Conservation (phyloP, 176 grass and related monocot species). For the Bolboschoenus planiculmis region DNA sequence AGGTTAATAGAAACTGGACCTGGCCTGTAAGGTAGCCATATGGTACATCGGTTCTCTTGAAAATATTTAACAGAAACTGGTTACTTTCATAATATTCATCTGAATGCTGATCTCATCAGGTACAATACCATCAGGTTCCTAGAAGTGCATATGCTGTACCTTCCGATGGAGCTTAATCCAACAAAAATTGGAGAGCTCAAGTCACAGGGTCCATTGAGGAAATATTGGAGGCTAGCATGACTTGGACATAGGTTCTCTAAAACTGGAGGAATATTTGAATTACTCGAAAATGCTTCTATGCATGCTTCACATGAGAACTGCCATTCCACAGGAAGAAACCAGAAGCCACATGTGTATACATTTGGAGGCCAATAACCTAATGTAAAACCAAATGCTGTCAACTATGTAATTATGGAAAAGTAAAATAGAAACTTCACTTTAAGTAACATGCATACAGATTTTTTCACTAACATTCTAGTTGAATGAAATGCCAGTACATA, state of each 20-base stretch:
- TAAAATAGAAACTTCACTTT: not conserved
- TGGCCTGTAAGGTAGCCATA: not conserved
- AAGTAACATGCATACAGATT: not conserved
- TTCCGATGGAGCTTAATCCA: conserved; percentile 91
- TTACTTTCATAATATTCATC: not conserved
- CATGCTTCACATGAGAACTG: conserved; percentile 91
- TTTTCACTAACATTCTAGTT: not conserved
- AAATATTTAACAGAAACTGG: not conserved
- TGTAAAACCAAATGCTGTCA: conserved; percentile 13
- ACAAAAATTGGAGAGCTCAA: conserved; percentile 63
- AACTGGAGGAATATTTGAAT: conserved; percentile 25
- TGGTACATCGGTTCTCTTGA: too few species aligned
- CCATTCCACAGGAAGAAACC: conserved; percentile 82
- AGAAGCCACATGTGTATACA: conserved; percentile 72
- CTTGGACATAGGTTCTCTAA: conserved; percentile 35
- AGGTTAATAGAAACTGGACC: not conserved
- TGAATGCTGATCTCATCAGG: not conserved
- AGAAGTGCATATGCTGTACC: conserved; percentile 31
- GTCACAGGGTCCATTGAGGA: conserved; percentile 37
- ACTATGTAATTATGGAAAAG: not conserved
- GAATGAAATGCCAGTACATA: not conserved
- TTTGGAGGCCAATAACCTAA: conserved; percentile 78
- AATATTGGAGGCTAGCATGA: conserved; percentile 59
- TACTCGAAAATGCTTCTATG: conserved; percentile 31
- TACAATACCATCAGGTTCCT: not conserved